phyloP scores from a whole-genome alignment of 352 stramenopile genomes.

The Phytophthora colocasiae region DNA sequence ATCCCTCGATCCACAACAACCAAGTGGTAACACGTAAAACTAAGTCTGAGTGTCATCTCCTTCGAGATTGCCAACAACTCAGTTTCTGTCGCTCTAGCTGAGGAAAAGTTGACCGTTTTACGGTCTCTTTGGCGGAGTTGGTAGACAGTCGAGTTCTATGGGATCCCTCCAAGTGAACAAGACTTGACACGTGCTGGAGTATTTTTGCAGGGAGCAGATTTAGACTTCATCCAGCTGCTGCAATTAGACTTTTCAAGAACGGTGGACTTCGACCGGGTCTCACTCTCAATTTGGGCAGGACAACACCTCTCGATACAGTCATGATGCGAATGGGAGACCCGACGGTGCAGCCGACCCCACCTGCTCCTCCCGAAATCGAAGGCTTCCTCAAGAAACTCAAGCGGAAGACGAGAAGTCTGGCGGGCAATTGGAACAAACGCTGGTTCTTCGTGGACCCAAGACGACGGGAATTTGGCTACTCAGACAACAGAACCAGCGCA shows the following conservation, averaged over 20 bases:
- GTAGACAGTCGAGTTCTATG: not conserved
- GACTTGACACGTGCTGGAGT: constrained; percentile 9
- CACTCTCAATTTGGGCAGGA: constrained; percentile 30
- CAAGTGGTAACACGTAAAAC: constrained; percentile 11
- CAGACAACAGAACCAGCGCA: constrained; percentile 53
- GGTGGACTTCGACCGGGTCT: constrained; percentile 15
- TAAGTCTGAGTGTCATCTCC: constrained; percentile 1
- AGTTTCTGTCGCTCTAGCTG: too few relatives aligned
- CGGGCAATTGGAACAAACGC: constrained; percentile 85
- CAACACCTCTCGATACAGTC: not conserved
- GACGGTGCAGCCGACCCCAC: constrained; percentile 48
- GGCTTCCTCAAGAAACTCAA: constrained; percentile 91
- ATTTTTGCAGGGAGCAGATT: constrained; percentile 24
- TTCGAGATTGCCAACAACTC: not conserved
- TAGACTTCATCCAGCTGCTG: constrained; percentile 26
- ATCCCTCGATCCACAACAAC: constrained; percentile 25
- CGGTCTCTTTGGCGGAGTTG: not conserved
- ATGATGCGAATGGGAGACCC: constrained; percentile 33
- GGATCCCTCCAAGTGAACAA: constrained; percentile 1
- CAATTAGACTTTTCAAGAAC: constrained; percentile 23
- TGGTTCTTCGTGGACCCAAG: constrained; percentile 89
- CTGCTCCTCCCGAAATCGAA: constrained; percentile 78
- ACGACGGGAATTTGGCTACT: constrained; percentile 80
- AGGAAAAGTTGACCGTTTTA: not conserved
- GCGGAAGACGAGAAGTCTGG: constrained; percentile 80